Evolutionary conservation across 228 moss, liverwort and hornwort genomes (phyloP), one percentile per base, ranked within the genome.

Genomic region (Sphagnum fallax): DNA sequence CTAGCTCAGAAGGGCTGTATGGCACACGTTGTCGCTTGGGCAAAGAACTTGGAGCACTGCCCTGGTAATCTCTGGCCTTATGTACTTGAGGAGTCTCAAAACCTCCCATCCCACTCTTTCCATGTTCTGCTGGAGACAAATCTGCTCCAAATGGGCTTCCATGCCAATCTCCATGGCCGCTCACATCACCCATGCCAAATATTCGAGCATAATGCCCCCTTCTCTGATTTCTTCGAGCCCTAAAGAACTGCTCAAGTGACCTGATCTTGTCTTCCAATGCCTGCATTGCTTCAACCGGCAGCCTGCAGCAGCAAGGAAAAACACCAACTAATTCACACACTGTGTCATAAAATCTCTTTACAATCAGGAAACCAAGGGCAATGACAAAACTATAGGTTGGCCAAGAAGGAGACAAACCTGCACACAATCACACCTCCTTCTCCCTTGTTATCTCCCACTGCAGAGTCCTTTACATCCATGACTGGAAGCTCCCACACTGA

Each of bases 401-500:
- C 32, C 32, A 32, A 32, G 32, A 32, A 32, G 32, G 2, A 3
- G 6, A 69, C 74, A 49, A 15, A 87, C 87, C 87, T 87, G 87
- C 93, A 94, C 58, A 84, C 76, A 53, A 98, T 81, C 67, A 94
- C 78, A 75, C 93, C 91, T 49, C 82, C 92, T n/a, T 89, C 89
- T 18, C 93, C 91, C 75, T 81, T 84, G 55, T 61, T 60, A 62
- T 98, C 90, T 61, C 65, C 60, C 32, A 82, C 85, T 11, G 74
- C 64, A 63, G 83, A 92, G 78, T 79, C 87, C 71, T 89, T 84
- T 16, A 88, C 84, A 53, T 89, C 84, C 89, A 98, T 89, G 63
- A 98, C 89, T 2, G 94, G 94, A 69, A 94, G 77, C 79, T 98
- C 98, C 98, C 98, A 98, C 32, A 94, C 89, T 48, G 91, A 90